Conservation (phyloP, 2,329 filamentous ascomycete genomes). For the Fusarium papillatum region DNA sequence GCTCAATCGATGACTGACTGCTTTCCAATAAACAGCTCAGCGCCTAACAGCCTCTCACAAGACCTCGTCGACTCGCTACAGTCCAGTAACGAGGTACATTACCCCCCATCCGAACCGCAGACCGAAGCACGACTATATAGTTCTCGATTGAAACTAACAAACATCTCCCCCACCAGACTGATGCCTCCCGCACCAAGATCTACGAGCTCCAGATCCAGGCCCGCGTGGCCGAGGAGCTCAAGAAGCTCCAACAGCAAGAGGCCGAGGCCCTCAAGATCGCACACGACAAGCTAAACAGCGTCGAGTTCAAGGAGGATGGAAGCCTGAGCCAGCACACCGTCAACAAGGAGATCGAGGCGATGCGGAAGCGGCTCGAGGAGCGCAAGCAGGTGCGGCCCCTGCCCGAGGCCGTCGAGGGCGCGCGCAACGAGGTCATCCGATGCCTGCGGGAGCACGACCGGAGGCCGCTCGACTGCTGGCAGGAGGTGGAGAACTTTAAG, state of each 20-base stretch:
- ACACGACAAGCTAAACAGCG: conserved; percentile 72
- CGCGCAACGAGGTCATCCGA: conserved; percentile 81
- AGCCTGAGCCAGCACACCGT: conserved; percentile 61
- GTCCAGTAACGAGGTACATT: conserved; percentile 83
- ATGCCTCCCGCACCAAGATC: conserved; percentile 86
- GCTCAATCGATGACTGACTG: conserved; percentile 36
- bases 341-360: conserved; percentile 69
- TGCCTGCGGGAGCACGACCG: conserved; percentile 90
- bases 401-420: conserved; percentile 79
- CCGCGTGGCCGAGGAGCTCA: conserved; percentile 88
- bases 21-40: conserved; percentile 51
- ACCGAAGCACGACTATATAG: not conserved
- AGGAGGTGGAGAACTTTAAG: conserved; percentile 93
- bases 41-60: conserved; percentile 76
- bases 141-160: conserved; percentile 26
- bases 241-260: conserved; percentile 81
- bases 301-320: conserved; percentile 49
- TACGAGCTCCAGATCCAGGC: conserved; percentile 90
- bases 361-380: conserved; percentile 71
- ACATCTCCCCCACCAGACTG: conserved; percentile 73
- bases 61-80: conserved; percentile 88
- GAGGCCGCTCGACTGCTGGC: conserved; percentile 93
- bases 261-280: conserved; percentile 77
- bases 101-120: not conserved
- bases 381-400: conserved; percentile 76